Evolutionary conservation across 2,329 filamentous ascomycete genomes (phyloP).

Genomic region (Alternaria atra): DNA sequence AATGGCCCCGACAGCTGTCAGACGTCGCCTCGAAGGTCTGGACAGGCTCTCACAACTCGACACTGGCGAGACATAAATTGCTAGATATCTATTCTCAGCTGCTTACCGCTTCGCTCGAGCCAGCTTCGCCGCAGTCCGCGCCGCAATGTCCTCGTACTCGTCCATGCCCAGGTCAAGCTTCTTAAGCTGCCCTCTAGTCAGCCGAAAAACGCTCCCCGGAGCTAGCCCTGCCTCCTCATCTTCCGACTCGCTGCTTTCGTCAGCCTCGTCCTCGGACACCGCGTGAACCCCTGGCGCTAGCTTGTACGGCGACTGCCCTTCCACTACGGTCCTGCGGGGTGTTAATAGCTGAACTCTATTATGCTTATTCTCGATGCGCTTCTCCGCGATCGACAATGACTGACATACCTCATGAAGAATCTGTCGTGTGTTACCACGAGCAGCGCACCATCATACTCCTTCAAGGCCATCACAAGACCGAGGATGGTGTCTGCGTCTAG

Average conservation of each 20-base stretch:
- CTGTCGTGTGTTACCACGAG: slow-evolving; percentile 83
- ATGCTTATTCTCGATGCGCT: background rate
- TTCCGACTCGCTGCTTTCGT: slow-evolving; percentile 56
- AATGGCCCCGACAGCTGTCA: slow-evolving; percentile 22
- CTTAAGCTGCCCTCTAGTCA: slow-evolving; percentile 47
- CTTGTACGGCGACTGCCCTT: slow-evolving; percentile 61
- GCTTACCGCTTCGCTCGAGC: background rate
- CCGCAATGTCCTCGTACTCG: slow-evolving; percentile 50
- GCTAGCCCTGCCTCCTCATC: slow-evolving; percentile 59
- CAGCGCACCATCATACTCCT: slow-evolving; percentile 75
- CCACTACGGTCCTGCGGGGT: slow-evolving; percentile 68
- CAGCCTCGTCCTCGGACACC: slow-evolving; percentile 52
- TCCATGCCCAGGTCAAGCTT: slow-evolving; percentile 51
- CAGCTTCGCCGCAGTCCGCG: slow-evolving; percentile 36
- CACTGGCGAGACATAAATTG: background rate
- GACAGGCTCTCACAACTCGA: background rate
- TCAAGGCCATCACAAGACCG: slow-evolving; percentile 72
- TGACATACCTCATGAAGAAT: slow-evolving; percentile 71
- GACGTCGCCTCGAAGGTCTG: slow-evolving; percentile 8
- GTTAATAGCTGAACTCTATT: slow-evolving; percentile 18
- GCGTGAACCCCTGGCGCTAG: slow-evolving; percentile 53
- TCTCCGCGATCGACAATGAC: slow-evolving; percentile 33
- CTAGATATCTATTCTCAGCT: background rate
- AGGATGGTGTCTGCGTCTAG: slow-evolving; percentile 83
- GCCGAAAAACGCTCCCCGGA: slow-evolving; percentile 48